phyloP scores from a whole-genome alignment of 1,139 yeast genomes.

The Protomyces lactucae-debilis region DNA sequence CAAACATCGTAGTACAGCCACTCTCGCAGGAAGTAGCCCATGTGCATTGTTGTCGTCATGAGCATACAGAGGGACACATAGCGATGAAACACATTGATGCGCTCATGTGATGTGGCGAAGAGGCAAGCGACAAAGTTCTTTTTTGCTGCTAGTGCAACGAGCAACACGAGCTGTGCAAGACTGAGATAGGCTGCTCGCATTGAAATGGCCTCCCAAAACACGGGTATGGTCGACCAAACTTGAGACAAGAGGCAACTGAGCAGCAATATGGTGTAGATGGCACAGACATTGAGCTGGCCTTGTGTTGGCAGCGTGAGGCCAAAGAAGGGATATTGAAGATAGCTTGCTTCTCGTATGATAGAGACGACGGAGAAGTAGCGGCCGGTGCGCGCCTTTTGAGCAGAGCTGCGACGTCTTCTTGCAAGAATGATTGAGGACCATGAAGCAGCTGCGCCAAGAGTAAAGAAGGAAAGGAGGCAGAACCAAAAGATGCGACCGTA shows the following conservation, averaged over 20 bases:
- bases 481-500: background rate
- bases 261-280: background rate
- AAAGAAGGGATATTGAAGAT: background rate
- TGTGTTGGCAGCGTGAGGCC: constrained; percentile 1
- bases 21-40: constrained; percentile 32
- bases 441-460: background rate
- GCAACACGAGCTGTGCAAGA: constrained; percentile 34
- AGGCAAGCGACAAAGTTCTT: constrained; percentile 30
- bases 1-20: constrained; percentile 31
- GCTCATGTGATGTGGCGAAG: constrained; percentile 31
- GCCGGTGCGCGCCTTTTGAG: background rate
- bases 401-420: background rate
- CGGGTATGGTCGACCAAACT: background rate
- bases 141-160: constrained; percentile 32
- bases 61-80: constrained; percentile 34
- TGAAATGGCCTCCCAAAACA: constrained; percentile 21
- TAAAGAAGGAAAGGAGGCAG: background rate
- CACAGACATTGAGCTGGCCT: background rate
- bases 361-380: background rate
- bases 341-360: constrained; percentile 6
- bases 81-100: constrained; percentile 33
- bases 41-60: constrained; percentile 33
- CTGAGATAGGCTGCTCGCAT: constrained; percentile 33
- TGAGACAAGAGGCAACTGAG: constrained; percentile 3
- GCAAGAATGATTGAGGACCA: background rate